Evolutionary conservation across 495 filamentous ascomycete genomes (phyloP), one percentile per base, ranked within the genome.

Genomic region (Podospora pseudoanserina): DNA sequence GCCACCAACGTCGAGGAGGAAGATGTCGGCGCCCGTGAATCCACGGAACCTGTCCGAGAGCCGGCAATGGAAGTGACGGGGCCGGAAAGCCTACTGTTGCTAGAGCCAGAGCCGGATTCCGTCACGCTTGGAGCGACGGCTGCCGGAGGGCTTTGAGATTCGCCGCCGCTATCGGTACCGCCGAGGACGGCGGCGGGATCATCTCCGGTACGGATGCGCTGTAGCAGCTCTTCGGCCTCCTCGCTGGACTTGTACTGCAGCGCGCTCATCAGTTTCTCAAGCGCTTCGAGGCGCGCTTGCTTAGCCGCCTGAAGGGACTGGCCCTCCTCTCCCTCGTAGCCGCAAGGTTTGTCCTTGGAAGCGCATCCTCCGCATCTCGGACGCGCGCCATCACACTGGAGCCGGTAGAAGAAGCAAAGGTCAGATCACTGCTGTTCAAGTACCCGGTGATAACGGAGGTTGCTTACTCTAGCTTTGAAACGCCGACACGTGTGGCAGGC

Each of bases 271-370:
- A 76, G 34, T 44, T 69, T 70, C 69, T 77, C 74, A n/a, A 77
- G 62, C 4, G 62, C 66, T 27, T 68, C 70, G 2, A 77, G 56
- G 1, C 74, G 70, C 5, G 72, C 53, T 63, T 71, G 68, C 60
- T 70, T 70, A 20, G 72, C 72, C 0, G 69, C 70, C 16, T 76
- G 70, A 28, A 70, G 70, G 6, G 75, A 77, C 56, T 77, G 75
- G 60, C 75, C 74, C 4, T 62, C 74, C 26, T 75, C 70, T 44
- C 74, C 74, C n/a, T 76, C 72, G 34, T 76, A 77, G 20, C 67
- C 54, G 32, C 75, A 77, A 6, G 65, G 59, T 15, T 64, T 58
- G 2, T 54, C 55, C 56, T 70, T 71, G 18, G 70, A 34, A 13
- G 56, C 61, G 60, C 75, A 77, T 11, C 61, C 68, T 13, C 71